Conservation (phyloP, 1,139 yeast genomes). For the Debaryomyces fabryi region DNA sequence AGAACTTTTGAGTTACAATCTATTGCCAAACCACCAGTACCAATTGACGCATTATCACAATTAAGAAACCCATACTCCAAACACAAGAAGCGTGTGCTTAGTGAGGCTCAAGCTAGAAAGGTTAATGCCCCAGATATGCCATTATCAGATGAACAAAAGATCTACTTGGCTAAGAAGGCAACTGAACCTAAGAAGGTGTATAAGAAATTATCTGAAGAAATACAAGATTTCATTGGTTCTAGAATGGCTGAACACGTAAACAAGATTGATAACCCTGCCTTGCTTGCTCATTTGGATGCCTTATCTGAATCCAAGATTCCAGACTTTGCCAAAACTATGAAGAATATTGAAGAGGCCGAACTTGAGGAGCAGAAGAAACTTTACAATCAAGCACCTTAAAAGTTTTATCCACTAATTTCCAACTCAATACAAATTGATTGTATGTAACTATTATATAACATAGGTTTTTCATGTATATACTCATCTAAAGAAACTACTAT, state of each 20-base stretch:
- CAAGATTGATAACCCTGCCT: slow-evolving; percentile 40
- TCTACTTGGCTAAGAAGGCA: slow-evolving; percentile 60
- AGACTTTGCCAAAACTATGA: slow-evolving; percentile 35
- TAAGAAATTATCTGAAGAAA: slow-evolving; percentile 62
- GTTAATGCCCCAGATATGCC: slow-evolving; percentile 82
- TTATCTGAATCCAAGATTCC: slow-evolving; percentile 35
- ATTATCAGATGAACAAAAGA: slow-evolving; percentile 61
- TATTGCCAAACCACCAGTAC: slow-evolving; percentile 68
- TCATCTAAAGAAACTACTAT: slow-evolving; percentile 2
- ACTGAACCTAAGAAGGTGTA: slow-evolving; percentile 48
- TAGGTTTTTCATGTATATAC: slow-evolving; percentile 9
- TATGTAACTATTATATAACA: background rate
- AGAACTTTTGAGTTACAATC: slow-evolving; percentile 77
- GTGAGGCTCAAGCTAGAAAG: slow-evolving; percentile 63
- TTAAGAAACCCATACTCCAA: slow-evolving; percentile 73
- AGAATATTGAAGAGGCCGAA: slow-evolving; percentile 18
- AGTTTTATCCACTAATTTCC: background rate
- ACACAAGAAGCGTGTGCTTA: slow-evolving; percentile 58
- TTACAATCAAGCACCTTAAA: background rate
- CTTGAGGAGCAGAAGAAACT: background rate
- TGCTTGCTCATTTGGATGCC: slow-evolving; percentile 44
- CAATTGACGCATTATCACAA: slow-evolving; percentile 63
- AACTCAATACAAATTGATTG: background rate
- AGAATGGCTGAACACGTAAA: slow-evolving; percentile 61
- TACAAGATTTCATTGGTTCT: slow-evolving; percentile 69